Percentiles rank a stretch among this genome's conserved stretches.
Evolutionary conservation across 345 rosid genomes (phyloP).

Genomic region (Nephelium lappaceum): DNA sequence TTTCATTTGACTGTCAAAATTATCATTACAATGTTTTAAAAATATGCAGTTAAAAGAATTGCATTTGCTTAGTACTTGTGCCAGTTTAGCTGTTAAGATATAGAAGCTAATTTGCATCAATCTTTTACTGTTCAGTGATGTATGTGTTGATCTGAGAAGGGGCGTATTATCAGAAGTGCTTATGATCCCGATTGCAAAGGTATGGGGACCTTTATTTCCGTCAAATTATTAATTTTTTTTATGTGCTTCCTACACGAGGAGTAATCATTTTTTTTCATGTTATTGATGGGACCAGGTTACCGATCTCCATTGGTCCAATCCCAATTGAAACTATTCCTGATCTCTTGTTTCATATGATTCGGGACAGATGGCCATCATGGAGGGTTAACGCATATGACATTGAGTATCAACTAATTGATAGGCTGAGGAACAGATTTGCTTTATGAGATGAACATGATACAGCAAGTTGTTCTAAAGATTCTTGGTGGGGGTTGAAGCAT

Average conservation of each 20-base stretch:
- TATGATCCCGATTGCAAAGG: slow-evolving; percentile 97
- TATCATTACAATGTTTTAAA: background rate
- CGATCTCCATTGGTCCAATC: slow-evolving; percentile 72
- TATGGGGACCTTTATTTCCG: slow-evolving; percentile 21
- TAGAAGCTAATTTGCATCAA: slow-evolving; percentile 25
- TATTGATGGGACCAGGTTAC: slow-evolving; percentile 62
- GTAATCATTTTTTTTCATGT: slow-evolving; percentile 18
- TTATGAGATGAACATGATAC: slow-evolving; percentile 31
- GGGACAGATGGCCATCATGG: slow-evolving; percentile 36
- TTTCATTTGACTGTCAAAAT: background rate
- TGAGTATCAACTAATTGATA: slow-evolving; percentile 19
- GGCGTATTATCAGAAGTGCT: slow-evolving; percentile 94
- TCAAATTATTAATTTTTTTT: background rate
- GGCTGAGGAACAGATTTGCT: slow-evolving; percentile 27
- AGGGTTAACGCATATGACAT: slow-evolving; percentile 21
- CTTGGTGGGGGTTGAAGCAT: slow-evolving; percentile 95
- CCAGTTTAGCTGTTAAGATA: background rate
- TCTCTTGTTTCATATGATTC: slow-evolving; percentile 30
- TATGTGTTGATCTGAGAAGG: slow-evolving; percentile 84
- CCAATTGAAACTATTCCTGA: slow-evolving; percentile 63
- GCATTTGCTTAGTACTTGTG: background rate
- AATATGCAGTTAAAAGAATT: slow-evolving; percentile 1
- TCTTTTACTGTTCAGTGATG: slow-evolving; percentile 55
- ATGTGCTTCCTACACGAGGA: slow-evolving; percentile 1
- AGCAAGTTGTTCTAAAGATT: slow-evolving; percentile 48